Percentiles rank a stretch among this genome's conserved stretches.
Conservation (phyloP, 108 stramenopile species). For the Nitzschia sp. region DNA sequence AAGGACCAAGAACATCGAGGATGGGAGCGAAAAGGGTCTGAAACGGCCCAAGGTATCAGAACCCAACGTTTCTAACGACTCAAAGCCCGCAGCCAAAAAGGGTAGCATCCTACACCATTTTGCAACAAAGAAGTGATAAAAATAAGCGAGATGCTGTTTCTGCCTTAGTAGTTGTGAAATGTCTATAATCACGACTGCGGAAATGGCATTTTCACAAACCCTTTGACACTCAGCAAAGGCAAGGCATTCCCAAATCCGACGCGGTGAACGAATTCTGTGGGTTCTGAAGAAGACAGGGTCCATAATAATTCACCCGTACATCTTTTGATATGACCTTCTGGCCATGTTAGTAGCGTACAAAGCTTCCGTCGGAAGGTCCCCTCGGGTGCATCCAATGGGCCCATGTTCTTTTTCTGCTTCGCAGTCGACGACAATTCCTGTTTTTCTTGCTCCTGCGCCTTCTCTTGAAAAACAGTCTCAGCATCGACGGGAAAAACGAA, state of each 20-base stretch:
- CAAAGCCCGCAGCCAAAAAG: background rate
- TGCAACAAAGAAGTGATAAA: slow-evolving; percentile 1
- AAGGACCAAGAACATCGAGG: background rate
- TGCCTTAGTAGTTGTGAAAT: background rate
- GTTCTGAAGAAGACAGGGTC: slow-evolving; percentile 70
- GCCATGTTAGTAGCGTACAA: slow-evolving; percentile 75
- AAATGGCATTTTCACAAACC: slow-evolving; percentile 61
- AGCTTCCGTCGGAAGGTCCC: slow-evolving; percentile 72
- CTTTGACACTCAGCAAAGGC: slow-evolving; percentile 71
- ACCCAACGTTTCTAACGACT: background rate
- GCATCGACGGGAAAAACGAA: slow-evolving; percentile 65
- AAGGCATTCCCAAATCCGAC: slow-evolving; percentile 87
- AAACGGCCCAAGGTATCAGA: background rate
- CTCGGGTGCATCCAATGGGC: slow-evolving; percentile 76
- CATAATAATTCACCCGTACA: slow-evolving; percentile 78
- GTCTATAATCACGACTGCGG: background rate
- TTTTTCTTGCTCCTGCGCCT: slow-evolving; percentile 7
- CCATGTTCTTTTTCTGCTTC: slow-evolving; percentile 56
- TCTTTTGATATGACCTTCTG: slow-evolving; percentile 74
- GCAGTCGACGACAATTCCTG: background rate
- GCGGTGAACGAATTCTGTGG: slow-evolving; percentile 66
- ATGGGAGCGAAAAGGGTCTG: background rate
- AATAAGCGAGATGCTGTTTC: background rate
- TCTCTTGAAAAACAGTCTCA: slow-evolving; percentile 26
- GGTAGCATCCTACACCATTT: slow-evolving; percentile 11